These are phyloP conservation scores for Solanum hybrid DNA, from an alignment of 305 asterid species.

Conservation along the genomic window DNA sequence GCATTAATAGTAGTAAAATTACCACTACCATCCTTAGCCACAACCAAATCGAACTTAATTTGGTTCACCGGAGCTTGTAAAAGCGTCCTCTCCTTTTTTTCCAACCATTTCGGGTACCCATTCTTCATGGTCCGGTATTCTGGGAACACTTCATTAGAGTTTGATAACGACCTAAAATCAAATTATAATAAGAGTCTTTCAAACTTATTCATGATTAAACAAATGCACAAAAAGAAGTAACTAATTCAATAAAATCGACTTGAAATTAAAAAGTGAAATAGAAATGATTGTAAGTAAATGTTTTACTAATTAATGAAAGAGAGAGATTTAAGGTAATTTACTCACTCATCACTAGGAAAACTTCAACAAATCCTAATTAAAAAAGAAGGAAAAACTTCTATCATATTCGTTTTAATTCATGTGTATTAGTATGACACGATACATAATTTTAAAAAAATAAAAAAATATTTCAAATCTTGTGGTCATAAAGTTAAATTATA, in stretches of 20 bases:
- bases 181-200: neutral
- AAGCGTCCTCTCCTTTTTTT: constrained; percentile 37
- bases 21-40: constrained; percentile 79
- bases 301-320: neutral
- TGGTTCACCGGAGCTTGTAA: constrained; percentile 40
- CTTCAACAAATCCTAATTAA: neutral
- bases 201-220: neutral
- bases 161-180: neutral
- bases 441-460: too few relatives aligned
- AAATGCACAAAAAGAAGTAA: neutral
- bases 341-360: neutral
- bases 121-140: constrained; percentile 24
- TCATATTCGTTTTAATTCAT: too few relatives aligned
- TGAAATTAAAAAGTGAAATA: too few relatives aligned
- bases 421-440: too few relatives aligned
- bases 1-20: constrained; percentile 51
- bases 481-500: neutral
- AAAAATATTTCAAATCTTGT: neutral
- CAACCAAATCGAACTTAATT: constrained; percentile 36
- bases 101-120: constrained; percentile 65
- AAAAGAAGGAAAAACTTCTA: neutral
- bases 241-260: too few relatives aligned
- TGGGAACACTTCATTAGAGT: constrained; percentile 13
- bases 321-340: neutral
- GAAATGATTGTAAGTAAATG: neutral